Evolutionary conservation across 768 basidiomycete genomes (phyloP), one percentile per base, ranked within the genome.

Genomic region (Suillus occidentalis): DNA sequence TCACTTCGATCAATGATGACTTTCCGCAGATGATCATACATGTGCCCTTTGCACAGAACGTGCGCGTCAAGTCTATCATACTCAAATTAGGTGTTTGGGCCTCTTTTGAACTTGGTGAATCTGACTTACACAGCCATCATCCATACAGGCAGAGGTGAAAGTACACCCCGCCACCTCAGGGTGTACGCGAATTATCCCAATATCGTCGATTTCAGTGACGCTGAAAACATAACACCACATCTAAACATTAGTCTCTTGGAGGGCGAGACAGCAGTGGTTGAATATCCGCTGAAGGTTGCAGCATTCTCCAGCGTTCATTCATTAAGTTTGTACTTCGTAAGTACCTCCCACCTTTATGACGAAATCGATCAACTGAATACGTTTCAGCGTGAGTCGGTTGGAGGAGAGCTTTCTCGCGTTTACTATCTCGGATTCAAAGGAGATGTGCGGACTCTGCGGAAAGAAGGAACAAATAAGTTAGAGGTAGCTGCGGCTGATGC

Each of bases 381-480:
- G 20, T 53, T 22, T 36, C 67, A 92, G 91, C 86, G 85, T 62
- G 86, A 92, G 49, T 80, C 91, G 2, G 81, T 81, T 5, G 91
- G 90, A 6, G 89, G 83, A 34, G 89, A 91, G 8, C 67, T 77
- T 20, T 85, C 89, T 4, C 79, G 89, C 31, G 75, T 95, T 43
- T 95, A 90, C 72, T 95, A 88, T 71, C 71, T 95, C 50, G 93
- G 93, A 22, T 95, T 95, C 81, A 90, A 87, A 73, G 94, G 93
- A 49, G 90, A 92, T 67, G 79, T 82, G 56, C 79, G 82, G 61
- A 80, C 81, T 20, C 73, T 76, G 20, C 81, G 82, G 68, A 87
- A 84, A 67, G 89, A 90, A 61, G 83, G 78, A n/a, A 82, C 82
- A 42, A 84, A 83, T 56, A 87, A 85, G 72, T 81, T 90, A 58